These are phyloP conservation scores for Euphorbia celastroides DNA, from an alignment of 441 rosid genomes.

Conservation along the genomic window DNA sequence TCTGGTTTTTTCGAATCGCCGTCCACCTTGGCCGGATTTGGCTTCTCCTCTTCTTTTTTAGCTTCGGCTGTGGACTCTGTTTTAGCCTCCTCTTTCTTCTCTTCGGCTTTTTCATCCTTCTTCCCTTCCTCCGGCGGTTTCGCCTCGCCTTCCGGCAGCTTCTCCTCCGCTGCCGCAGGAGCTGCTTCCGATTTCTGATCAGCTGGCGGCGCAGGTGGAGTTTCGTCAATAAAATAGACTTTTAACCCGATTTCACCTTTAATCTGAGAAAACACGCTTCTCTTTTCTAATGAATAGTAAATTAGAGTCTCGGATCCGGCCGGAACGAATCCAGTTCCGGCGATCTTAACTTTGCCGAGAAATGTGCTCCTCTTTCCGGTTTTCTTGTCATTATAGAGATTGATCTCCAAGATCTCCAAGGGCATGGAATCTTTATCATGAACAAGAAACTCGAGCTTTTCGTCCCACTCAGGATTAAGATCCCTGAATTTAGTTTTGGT, in stretches of 20 bases:
- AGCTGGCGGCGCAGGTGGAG: slow-evolving; percentile 28
- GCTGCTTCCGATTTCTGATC: slow-evolving; percentile 19
- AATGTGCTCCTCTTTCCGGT: slow-evolving; percentile 54
- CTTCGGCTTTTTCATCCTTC: slow-evolving; percentile 16
- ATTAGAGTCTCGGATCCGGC: slow-evolving; percentile 57
- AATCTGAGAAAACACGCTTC: slow-evolving; percentile 77
- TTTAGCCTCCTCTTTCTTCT: slow-evolving; percentile 33
- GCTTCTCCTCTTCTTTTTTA: slow-evolving; percentile 32
- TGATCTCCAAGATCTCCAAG: slow-evolving; percentile 60
- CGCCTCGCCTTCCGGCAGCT: slow-evolving; percentile 21
- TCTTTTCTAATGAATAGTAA: slow-evolving; percentile 73
- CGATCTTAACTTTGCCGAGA: slow-evolving; percentile 67
- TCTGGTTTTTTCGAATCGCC: slow-evolving; percentile 21
- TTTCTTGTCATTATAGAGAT: slow-evolving; percentile 69
- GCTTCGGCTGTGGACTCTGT: slow-evolving; percentile 20
- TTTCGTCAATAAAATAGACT: slow-evolving; percentile 55
- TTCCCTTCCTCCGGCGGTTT: slow-evolving; percentile 15
- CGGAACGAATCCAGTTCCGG: slow-evolving; percentile 44
- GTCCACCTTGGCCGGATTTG: slow-evolving; percentile 16
- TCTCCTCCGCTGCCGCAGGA: slow-evolving; percentile 24
- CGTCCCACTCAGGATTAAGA: slow-evolving; percentile 90
- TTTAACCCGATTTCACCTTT: slow-evolving; percentile 74
- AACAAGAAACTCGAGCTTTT: slow-evolving; percentile 65
- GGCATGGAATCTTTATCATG: slow-evolving; percentile 53
- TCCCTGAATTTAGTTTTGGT: slow-evolving; percentile 74